A percentile compares a stretch with the other conserved stretches of the same genome.
Conservation (phyloP, 2,329 filamentous ascomycete genomes). For the Metarhizium robertsii region DNA sequence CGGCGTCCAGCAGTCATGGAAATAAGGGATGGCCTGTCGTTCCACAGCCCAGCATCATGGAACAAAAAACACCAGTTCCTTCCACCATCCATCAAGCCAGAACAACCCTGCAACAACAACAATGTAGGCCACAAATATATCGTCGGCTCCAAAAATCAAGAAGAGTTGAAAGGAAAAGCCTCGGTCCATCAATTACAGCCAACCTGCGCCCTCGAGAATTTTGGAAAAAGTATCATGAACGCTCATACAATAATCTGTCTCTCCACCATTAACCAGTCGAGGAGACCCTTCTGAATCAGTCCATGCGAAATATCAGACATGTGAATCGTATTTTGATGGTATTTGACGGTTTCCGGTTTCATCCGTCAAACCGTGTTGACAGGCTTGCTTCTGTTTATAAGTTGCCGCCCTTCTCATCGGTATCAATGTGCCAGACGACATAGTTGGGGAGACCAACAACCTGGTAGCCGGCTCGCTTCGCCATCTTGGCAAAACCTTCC, state of each 20-base stretch:
- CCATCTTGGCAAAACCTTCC: constrained; percentile 98
- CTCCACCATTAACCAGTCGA: constrained; percentile 10
- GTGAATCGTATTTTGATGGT: constrained; percentile 9
- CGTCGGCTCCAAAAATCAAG: neutral
- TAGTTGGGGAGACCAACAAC: constrained; percentile 94
- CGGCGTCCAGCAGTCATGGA: neutral
- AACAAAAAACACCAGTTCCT: neutral
- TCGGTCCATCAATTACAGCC: neutral
- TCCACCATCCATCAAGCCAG: neutral
- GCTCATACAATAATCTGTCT: constrained; percentile 14
- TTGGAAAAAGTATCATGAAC: constrained; percentile 14
- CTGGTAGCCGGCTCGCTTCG: constrained; percentile 86
- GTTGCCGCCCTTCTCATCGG: constrained; percentile 87
- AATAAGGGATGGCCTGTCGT: neutral
- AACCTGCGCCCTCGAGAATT: neutral
- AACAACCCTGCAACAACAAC: neutral
- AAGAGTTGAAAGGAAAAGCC: neutral
- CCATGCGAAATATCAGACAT: constrained; percentile 14
- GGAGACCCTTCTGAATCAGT: constrained; percentile 10
- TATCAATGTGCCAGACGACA: constrained; percentile 97
- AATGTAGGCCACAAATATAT: neutral
- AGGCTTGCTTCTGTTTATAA: constrained; percentile 21
- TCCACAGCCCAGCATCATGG: neutral
- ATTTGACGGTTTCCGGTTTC: neutral
- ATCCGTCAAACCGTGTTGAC: neutral